phyloP scores from a whole-genome alignment of 345 rosid genomes.

The Salix dunnii region DNA sequence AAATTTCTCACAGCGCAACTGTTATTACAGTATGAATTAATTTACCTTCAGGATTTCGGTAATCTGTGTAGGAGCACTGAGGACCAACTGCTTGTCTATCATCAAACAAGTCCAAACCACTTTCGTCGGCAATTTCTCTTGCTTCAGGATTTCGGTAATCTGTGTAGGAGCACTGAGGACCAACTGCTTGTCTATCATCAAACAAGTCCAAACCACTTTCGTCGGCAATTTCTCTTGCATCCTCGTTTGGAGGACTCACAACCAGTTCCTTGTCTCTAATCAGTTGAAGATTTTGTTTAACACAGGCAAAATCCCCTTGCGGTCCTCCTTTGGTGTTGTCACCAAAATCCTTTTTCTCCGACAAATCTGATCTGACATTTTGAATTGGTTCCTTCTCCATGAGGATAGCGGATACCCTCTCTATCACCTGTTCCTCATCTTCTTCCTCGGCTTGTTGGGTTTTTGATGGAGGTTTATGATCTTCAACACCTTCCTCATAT shows the following conservation, averaged over 20 bases:
- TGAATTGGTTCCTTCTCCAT: slow-evolving; percentile 24
- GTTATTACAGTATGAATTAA: neutral
- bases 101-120: slow-evolving; percentile 17
- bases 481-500: neutral
- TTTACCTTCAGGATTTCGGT: slow-evolving; percentile 19
- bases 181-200: slow-evolving; percentile 11
- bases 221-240: slow-evolving; percentile 24
- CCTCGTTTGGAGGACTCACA: slow-evolving; percentile 13
- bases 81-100: slow-evolving; percentile 6
- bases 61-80: slow-evolving; percentile 2
- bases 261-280: neutral
- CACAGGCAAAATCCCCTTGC: neutral
- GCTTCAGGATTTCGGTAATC: slow-evolving; percentile 8
- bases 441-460: neutral
- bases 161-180: slow-evolving; percentile 5
- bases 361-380: slow-evolving; percentile 38
- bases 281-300: neutral
- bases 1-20: no score
- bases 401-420: slow-evolving; percentile 10
- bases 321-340: neutral
- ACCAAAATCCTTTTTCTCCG: slow-evolving; percentile 40
- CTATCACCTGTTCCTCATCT: slow-evolving; percentile 3
- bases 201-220: slow-evolving; percentile 14
- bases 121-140: slow-evolving; percentile 17
- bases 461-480: no score